Conservation (phyloP, 2,329 filamentous ascomycete species). For the Fusarium nisikadoi region DNA sequence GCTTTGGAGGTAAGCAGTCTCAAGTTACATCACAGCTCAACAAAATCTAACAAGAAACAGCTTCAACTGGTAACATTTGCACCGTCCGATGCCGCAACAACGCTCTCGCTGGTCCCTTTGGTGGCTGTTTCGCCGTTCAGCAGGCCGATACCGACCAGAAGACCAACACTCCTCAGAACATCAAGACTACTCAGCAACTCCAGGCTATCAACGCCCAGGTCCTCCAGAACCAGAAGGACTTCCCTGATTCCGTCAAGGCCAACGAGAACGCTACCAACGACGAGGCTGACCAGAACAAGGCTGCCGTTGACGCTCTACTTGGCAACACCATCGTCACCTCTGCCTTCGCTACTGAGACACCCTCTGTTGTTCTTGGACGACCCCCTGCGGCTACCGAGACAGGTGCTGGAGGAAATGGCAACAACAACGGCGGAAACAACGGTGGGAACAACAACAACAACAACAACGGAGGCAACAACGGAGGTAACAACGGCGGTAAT, state of each 20-base stretch:
- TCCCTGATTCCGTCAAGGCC: slow-evolving; percentile 54
- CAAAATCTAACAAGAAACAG: slow-evolving; percentile 39
- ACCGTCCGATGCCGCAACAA: slow-evolving; percentile 70
- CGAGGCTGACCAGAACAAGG: slow-evolving; percentile 45
- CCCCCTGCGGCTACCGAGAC: slow-evolving; percentile 7
- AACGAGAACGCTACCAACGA: slow-evolving; percentile 55
- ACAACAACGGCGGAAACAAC: slow-evolving; percentile 8
- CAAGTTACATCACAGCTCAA: background rate
- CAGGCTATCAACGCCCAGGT: slow-evolving; percentile 60
- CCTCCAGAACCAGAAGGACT: slow-evolving; percentile 60
- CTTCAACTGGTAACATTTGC: slow-evolving; percentile 67
- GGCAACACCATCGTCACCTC: slow-evolving; percentile 44
- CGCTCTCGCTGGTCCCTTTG: slow-evolving; percentile 66
- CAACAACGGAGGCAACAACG: slow-evolving; percentile 4
- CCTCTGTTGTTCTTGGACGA: slow-evolving; percentile 37
- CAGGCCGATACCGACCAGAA: slow-evolving; percentile 58
- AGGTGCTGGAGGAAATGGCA: slow-evolving; percentile 3
- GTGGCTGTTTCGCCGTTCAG: slow-evolving; percentile 67
- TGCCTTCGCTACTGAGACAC: slow-evolving; percentile 50
- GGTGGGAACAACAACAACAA: background rate
- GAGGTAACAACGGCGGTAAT: slow-evolving; percentile 3
- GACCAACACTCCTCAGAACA: slow-evolving; percentile 56
- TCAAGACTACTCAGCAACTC: slow-evolving; percentile 59
- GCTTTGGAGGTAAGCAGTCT: slow-evolving; percentile 59
- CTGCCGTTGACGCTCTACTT: slow-evolving; percentile 54